Conservation (phyloP, 352 stramenopile species). For the Phytophthora chlamydospora region DNA sequence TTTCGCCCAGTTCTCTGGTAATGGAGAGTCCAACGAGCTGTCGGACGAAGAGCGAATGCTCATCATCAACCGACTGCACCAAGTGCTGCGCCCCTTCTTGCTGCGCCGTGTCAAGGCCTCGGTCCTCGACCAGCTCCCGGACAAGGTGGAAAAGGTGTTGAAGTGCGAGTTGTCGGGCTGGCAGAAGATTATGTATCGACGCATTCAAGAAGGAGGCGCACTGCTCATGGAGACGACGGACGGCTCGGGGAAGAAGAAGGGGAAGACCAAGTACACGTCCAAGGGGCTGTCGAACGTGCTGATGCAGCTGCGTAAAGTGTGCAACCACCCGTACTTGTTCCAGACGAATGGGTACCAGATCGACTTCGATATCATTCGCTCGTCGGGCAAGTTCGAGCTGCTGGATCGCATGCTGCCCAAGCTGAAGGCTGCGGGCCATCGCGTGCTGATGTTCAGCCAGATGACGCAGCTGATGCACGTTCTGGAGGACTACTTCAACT, state of each 20-base stretch:
- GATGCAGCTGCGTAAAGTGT: slow-evolving; percentile 91
- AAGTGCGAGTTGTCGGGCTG: slow-evolving; percentile 88
- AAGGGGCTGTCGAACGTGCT: slow-evolving; percentile 88
- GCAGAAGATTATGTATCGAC: slow-evolving; percentile 90
- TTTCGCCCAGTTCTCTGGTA: slow-evolving; percentile 83
- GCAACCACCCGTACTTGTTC: slow-evolving; percentile 91
- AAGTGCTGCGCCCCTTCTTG: slow-evolving; percentile 86
- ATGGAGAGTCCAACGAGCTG: slow-evolving; percentile 79
- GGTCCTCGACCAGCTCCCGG: slow-evolving; percentile 85
- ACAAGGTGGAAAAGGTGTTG: slow-evolving; percentile 88
- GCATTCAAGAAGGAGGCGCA: slow-evolving; percentile 88
- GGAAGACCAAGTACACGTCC: slow-evolving; percentile 85
- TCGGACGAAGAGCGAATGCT: slow-evolving; percentile 90
- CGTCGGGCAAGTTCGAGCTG: slow-evolving; percentile 94
- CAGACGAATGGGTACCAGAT: slow-evolving; percentile 85
- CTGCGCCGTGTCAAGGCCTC: slow-evolving; percentile 87
- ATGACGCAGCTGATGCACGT: slow-evolving; percentile 93
- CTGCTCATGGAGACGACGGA: slow-evolving; percentile 81
- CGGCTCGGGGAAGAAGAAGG: slow-evolving; percentile 64
- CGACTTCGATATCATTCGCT: slow-evolving; percentile 87
- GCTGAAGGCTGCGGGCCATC: slow-evolving; percentile 92
- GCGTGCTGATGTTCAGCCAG: slow-evolving; percentile 92
- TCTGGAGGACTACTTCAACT: slow-evolving; percentile 91
- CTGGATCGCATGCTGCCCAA: slow-evolving; percentile 97
- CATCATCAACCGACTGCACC: slow-evolving; percentile 88